Percentiles rank a stretch among this genome's conserved stretches.
These are phyloP conservation scores for Skeletonema costatum DNA, from an alignment of 108 stramenopile genomes.

Conservation along the genomic window DNA sequence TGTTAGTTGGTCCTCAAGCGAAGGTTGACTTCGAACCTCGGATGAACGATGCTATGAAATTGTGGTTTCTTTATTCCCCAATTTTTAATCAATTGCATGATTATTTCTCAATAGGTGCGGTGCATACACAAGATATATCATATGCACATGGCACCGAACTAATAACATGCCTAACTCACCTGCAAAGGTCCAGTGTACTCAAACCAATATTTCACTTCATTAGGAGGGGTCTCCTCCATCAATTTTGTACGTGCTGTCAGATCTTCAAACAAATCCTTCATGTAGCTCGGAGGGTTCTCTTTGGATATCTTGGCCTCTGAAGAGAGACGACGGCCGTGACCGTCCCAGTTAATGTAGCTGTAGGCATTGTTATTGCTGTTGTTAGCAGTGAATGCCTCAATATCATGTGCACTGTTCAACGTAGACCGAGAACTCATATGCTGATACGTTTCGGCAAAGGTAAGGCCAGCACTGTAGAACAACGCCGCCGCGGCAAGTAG, in stretches of 20 bases:
- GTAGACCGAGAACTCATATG: background rate
- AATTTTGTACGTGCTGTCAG: conserved; percentile 75
- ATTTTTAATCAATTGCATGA: conserved; percentile 2
- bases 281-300: conserved; percentile 63
- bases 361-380: conserved; percentile 24
- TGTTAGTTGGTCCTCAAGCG: conserved; percentile 56
- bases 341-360: background rate
- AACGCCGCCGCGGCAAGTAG: conserved; percentile 40
- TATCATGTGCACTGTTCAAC: background rate
- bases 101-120: no score
- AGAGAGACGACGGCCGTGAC: conserved; percentile 14
- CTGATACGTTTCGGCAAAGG: conserved; percentile 36
- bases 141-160: background rate
- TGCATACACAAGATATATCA: background rate
- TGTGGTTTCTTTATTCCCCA: conserved; percentile 1
- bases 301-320: conserved; percentile 16
- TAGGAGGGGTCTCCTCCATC: conserved; percentile 84
- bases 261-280: conserved; percentile 69
- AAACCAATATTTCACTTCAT: conserved; percentile 92
- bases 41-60: background rate
- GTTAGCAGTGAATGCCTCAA: conserved; percentile 8
- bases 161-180: conserved; percentile 46
- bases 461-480: conserved; percentile 41
- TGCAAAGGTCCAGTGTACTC: conserved; percentile 88
- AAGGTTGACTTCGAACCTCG: background rate